Percentiles rank a stretch among this genome's conserved stretches.
These are phyloP conservation scores for Plasmodium chabaudi DNA, from an alignment of 169 alveolate genomes.

Conservation along the genomic window DNA sequence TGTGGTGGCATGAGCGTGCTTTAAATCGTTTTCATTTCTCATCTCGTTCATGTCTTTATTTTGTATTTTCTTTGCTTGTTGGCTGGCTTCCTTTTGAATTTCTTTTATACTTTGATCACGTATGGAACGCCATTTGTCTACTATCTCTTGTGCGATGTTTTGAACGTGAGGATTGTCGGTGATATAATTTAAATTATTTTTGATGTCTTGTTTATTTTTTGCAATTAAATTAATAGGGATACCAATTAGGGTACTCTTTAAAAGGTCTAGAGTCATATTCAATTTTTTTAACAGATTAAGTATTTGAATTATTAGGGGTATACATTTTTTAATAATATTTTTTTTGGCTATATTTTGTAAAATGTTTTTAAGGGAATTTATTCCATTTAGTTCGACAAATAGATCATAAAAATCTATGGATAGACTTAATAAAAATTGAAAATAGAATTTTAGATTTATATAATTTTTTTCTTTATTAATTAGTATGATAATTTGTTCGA, in stretches of 20 bases:
- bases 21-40: background rate
- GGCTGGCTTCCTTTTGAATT: background rate
- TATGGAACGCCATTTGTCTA: slow-evolving; percentile 43
- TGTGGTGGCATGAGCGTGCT: background rate
- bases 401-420: slow-evolving; percentile 19
- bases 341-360: slow-evolving; percentile 61
- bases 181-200: slow-evolving; percentile 21
- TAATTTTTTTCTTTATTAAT: slow-evolving; percentile 47
- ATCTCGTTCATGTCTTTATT: background rate
- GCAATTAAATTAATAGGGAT: slow-evolving; percentile 60
- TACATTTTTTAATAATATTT: slow-evolving; percentile 44
- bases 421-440: slow-evolving; percentile 6
- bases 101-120: slow-evolving; percentile 40
- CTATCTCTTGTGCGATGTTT: slow-evolving; percentile 24
- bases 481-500: slow-evolving; percentile 25
- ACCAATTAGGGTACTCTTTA: slow-evolving; percentile 55
- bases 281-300: slow-evolving; percentile 45
- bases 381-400: slow-evolving; percentile 46
- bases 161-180: slow-evolving; percentile 24
- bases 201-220: slow-evolving; percentile 43
- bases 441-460: slow-evolving; percentile 28
- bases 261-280: slow-evolving; percentile 42
- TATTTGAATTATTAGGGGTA: slow-evolving; percentile 20
- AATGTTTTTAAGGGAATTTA: slow-evolving; percentile 19
- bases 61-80: background rate